Evolutionary conservation across 805 yeast species (phyloP).

Genomic region (Teunomyces aglyptinius): DNA sequence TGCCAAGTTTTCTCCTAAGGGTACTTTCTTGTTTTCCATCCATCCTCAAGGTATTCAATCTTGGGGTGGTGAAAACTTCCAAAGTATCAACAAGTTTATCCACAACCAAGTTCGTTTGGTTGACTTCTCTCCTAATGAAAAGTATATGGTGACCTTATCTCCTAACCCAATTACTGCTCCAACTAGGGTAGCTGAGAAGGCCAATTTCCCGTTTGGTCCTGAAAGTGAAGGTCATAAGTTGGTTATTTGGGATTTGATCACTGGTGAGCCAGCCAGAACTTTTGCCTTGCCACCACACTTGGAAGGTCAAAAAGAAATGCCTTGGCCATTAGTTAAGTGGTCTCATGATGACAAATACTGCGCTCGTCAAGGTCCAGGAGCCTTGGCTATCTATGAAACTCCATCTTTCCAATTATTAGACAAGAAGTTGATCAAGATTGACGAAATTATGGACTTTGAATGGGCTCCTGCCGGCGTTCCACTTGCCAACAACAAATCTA

Average conservation of each 20-base stretch:
- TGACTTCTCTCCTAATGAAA: constrained; percentile 91
- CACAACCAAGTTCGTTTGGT: constrained; percentile 89
- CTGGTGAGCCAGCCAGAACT: constrained; percentile 82
- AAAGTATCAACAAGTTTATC: constrained; percentile 68
- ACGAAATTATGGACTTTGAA: constrained; percentile 85
- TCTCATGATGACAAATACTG: constrained; percentile 88
- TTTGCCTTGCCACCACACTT: constrained; percentile 83
- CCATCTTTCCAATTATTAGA: constrained; percentile 77
- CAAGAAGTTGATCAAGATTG: constrained; percentile 78
- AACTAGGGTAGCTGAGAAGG: constrained; percentile 57
- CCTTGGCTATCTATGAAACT: constrained; percentile 85
- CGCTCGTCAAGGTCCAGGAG: constrained; percentile 93
- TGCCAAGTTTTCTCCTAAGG: constrained; percentile 90
- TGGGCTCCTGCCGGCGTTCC: constrained; percentile 89
- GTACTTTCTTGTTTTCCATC: constrained; percentile 80
- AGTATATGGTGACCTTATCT: constrained; percentile 84
- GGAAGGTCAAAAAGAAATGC: constrained; percentile 65
- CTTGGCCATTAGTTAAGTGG: constrained; percentile 98
- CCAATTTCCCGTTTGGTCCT: constrained; percentile 76
- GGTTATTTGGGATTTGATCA: constrained; percentile 86
- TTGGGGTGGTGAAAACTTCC: constrained; percentile 90
- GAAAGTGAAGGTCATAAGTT: constrained; percentile 91
- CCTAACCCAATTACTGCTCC: constrained; percentile 77
- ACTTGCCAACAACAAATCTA: constrained; percentile 53
- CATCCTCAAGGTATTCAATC: constrained; percentile 94